Conservation (phyloP, 139 green algal genomes). For the Picochlorum sp. region DNA sequence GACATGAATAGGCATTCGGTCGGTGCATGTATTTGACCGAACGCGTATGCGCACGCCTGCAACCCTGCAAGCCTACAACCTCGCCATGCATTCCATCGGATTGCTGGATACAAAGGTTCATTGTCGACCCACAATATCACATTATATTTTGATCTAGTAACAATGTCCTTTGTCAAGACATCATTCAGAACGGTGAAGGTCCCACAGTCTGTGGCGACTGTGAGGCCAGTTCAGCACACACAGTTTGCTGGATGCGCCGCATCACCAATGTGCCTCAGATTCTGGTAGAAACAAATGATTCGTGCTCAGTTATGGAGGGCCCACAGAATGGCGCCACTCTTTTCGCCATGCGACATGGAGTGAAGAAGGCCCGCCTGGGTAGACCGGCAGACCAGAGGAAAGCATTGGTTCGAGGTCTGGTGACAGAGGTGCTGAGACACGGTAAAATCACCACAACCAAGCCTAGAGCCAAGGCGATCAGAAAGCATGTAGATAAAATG, state of each 20-base stretch:
- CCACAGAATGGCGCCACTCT: constrained; percentile 51
- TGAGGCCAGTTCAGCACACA: neutral
- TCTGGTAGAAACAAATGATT: too few species aligned
- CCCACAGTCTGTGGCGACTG: too few species aligned
- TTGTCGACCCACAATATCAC: too few species aligned
- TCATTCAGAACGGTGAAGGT: too few species aligned
- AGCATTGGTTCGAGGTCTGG: constrained; percentile 81
- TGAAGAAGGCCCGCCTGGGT: constrained; percentile 66
- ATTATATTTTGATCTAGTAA: neutral
- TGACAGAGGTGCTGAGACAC: constrained; percentile 88
- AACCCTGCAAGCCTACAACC: too few species aligned
- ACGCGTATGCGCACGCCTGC: too few species aligned
- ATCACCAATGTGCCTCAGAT: too few species aligned
- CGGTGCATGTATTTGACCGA: too few species aligned
- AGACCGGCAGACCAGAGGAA: constrained; percentile 95
- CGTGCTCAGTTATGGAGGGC: constrained; percentile 9
- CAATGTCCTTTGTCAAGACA: constrained; percentile 3
- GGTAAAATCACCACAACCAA: constrained; percentile 93
- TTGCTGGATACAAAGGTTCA: too few species aligned
- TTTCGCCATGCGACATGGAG: constrained; percentile 89
- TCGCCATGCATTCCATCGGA: too few species aligned
- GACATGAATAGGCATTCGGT: too few species aligned
- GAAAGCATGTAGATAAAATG: constrained; percentile 94
- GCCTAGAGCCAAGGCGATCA: constrained; percentile 86
- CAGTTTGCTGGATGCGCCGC: neutral